Conservation (phyloP, 2,329 filamentous ascomycete genomes). For the Talaromyces sp. region DNA sequence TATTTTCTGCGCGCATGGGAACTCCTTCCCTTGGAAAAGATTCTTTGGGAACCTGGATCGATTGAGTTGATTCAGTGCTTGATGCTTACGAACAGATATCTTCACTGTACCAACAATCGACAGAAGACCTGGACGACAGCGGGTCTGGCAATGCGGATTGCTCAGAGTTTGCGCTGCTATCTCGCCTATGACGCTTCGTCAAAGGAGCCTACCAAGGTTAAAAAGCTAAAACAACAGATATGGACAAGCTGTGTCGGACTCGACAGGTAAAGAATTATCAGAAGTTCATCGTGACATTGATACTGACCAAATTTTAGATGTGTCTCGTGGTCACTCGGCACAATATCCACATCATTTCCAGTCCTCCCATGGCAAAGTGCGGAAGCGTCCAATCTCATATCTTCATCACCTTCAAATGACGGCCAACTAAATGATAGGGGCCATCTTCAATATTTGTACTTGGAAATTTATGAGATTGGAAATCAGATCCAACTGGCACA, state of each 20-base stretch:
- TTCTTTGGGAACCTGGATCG: slow-evolving; percentile 22
- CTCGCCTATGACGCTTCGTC: slow-evolving; percentile 1
- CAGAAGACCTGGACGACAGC: slow-evolving; percentile 25
- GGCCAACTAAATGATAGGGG: neutral
- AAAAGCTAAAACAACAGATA: slow-evolving; percentile 18
- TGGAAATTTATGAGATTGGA: slow-evolving; percentile 23
- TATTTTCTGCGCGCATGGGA: slow-evolving; percentile 23
- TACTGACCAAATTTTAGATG: slow-evolving; percentile 18
- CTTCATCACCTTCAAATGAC: neutral
- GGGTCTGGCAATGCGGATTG: slow-evolving; percentile 22
- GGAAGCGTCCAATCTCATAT: neutral
- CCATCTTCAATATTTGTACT: neutral
- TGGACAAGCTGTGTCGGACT: slow-evolving; percentile 23
- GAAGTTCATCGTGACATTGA: neutral
- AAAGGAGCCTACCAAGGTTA: slow-evolving; percentile 2
- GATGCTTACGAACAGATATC: slow-evolving; percentile 24
- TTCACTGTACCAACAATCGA: slow-evolving; percentile 23
- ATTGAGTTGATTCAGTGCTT: slow-evolving; percentile 22
- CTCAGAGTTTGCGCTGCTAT: slow-evolving; percentile 22
- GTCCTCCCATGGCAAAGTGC: slow-evolving; percentile 11
- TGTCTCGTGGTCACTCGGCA: slow-evolving; percentile 24
- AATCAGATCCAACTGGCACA: slow-evolving; percentile 24
- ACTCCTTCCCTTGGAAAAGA: slow-evolving; percentile 18
- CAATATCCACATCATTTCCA: slow-evolving; percentile 18
- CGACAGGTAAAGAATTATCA: slow-evolving; percentile 18